Percentiles rank a stretch among this genome's conserved stretches.
Evolutionary conservation across 2,329 filamentous ascomycete species (phyloP).

Genomic region (Pleurostoma richardsiae): DNA sequence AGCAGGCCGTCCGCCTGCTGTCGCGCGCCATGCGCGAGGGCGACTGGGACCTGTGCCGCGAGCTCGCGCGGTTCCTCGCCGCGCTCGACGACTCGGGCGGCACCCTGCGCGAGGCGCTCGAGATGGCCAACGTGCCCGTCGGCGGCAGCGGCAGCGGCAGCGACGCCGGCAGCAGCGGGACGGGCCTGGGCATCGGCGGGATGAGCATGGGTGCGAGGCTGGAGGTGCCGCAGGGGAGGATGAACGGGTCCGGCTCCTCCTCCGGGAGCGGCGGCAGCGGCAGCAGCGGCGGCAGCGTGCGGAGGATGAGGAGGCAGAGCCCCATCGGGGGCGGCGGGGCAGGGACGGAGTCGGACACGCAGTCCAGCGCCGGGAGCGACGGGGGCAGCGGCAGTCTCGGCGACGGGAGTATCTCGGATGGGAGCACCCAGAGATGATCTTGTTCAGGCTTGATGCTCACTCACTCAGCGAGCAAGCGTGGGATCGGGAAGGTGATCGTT

Average conservation of each 20-base stretch:
- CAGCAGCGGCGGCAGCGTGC: constrained; percentile 7
- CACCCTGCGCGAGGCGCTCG: constrained; percentile 69
- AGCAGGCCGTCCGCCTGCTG: constrained; percentile 77
- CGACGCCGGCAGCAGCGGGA: constrained; percentile 22
- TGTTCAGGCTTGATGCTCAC: no score
- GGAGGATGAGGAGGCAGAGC: no score
- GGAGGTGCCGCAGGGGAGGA: constrained; percentile 16
- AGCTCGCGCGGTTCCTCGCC: constrained; percentile 89
- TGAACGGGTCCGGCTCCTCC: constrained; percentile 4
- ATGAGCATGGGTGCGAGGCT: constrained; percentile 23
- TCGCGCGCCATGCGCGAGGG: constrained; percentile 74
- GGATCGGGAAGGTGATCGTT: no score
- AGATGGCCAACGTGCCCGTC: constrained; percentile 44
- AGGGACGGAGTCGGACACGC: constrained; percentile 20
- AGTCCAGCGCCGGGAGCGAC: constrained; percentile 12
- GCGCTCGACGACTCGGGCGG: constrained; percentile 84
- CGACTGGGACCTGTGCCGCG: constrained; percentile 94
- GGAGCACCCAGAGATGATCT: not conserved
- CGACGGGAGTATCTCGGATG: not conserved
- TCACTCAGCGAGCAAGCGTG: no score
- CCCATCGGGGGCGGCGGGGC: constrained; percentile 16
- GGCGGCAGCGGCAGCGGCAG: constrained; percentile 19
- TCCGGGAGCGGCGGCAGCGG: not conserved
- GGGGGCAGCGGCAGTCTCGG: not conserved
- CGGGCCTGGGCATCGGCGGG: constrained; percentile 24